Evolutionary conservation across 2,329 filamentous ascomycete genomes (phyloP), one percentile per base, ranked within the genome.

Genomic region (Lasiodiplodia hormozganensis): DNA sequence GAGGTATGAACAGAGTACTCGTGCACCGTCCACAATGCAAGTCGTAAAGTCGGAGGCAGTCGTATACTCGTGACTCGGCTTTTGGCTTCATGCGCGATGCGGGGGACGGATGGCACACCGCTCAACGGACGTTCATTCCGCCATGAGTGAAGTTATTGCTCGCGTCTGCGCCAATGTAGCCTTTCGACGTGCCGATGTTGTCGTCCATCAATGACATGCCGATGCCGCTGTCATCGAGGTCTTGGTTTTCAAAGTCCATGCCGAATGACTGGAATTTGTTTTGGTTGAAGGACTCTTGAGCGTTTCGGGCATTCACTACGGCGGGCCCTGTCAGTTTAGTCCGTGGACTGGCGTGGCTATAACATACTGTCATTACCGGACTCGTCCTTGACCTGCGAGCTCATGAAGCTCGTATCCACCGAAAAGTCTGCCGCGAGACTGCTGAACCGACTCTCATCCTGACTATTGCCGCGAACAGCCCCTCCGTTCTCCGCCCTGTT

Each of bases 361-460:
- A 60, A 68, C 65, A 58, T 68, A 68, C 67, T 64, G 51, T 68
- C 67, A 64, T 64, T 58, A 36, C 67, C 67, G 10, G 57, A 56
- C 54, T 53, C 49, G 51, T 62, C 58, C 51, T 68, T 68, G 47
- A 58, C 67, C 67, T 68, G 67, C 31, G 62, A 49, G 36, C 57
- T 65, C 53, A 65, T 51, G 36, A 65, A 68, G 57, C 65, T 60
- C 43, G 72, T 73, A 36, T 64, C 67, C n/a, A 76, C 73, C 16
- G 72, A 75, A 58, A 79, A 79, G 36, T 80, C 78, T 53, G 76
- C 76, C 64, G 76, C 77, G 16, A 79, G 73, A 67, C 78, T 80
- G 71, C 77, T 79, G 65, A 77, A 79, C 25, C 78, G 75, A 67
- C 77, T 80, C 16, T 79, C 76, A 47, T 78, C 75, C 71, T 79